Base-by-base conservation (phyloP, 192 early-diverging fungal genomes). In the Coemansia sp. region DNA sequence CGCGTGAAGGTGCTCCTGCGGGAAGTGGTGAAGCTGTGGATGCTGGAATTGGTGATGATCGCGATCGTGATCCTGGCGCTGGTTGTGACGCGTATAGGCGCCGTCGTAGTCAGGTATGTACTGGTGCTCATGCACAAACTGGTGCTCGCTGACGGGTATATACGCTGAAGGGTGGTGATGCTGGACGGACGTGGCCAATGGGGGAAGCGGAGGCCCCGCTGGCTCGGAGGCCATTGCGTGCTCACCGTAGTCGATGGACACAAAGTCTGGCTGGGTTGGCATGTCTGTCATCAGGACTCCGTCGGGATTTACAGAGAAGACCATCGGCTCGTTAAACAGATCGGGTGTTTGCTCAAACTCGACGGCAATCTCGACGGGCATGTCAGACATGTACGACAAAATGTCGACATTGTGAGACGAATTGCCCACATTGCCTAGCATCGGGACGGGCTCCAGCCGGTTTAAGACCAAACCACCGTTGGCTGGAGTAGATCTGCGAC, bases 241-340 rank as follows among this genome's bases (percentile, higher is more conserved):
- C 53, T 41, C 21, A 36, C 33, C 18, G 38, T 39, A 57, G 27
- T 65, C 63, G 18, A 37, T 44, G 8, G 63, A 12, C 15, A 29
- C 36, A 33, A 58, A 37, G 34, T 17, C 34, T n/a, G 32, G 22
- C 44, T 57, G 53, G 15, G 55, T 29, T 21, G 33, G 27, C 12
- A 56, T 36, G 22, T 27, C 44, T 12, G 42, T 14, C 4, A 35
- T 36, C 29, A 56, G 32, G 4, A 27, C 41, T 11, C 32, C 44
- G n/a, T 52, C 44, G 35, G 38, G 42, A 17, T 58, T 56, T 10
- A 35, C 18, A 6, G 63, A 52, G 43, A 65, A 48, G 17, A 65
- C 58, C 54, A 32, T 55, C n/a, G 63, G 55, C 43, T 65, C 63
- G 36, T 46, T 57, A n/a, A 65, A 65, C 21, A 65, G 15, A 15